phyloP scores from a whole-genome alignment of 352 stramenopile species.

The Phytophthora ramorum region DNA sequence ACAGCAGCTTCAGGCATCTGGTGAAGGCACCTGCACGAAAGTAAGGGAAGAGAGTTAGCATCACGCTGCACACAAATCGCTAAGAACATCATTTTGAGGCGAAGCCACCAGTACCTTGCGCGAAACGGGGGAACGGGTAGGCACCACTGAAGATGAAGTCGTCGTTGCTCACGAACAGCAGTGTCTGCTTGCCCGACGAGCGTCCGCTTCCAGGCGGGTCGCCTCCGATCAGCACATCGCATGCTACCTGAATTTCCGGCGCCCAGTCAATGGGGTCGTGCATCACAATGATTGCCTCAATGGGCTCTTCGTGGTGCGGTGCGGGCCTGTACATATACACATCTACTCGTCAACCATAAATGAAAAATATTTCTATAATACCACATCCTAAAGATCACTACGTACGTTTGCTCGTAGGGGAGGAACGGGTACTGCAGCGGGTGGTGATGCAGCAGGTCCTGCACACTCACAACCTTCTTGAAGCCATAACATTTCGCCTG shows the following conservation, averaged over 20 bases:
- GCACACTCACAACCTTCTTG: slow-evolving; percentile 77
- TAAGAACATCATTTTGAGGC: background rate
- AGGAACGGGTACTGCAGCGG: slow-evolving; percentile 87
- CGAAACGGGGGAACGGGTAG: slow-evolving; percentile 86
- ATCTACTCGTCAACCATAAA: background rate
- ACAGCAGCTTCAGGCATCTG: slow-evolving; percentile 74
- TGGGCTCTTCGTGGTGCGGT: slow-evolving; percentile 69
- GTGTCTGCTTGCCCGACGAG: slow-evolving; percentile 64
- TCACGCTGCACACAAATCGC: too few species aligned
- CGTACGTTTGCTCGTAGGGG: slow-evolving; percentile 70
- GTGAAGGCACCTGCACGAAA: slow-evolving; percentile 67
- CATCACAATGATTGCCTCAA: slow-evolving; percentile 91
- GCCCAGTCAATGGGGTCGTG: slow-evolving; percentile 92
- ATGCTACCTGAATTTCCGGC: slow-evolving; percentile 87
- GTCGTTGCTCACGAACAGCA: slow-evolving; percentile 86
- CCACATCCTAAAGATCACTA: background rate
- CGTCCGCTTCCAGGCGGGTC: slow-evolving; percentile 70
- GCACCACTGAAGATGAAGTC: slow-evolving; percentile 89
- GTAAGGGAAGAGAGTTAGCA: background rate
- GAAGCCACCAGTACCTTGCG: slow-evolving; percentile 54
- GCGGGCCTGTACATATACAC: slow-evolving; percentile 35
- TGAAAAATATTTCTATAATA: background rate
- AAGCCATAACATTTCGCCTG: slow-evolving; percentile 83
- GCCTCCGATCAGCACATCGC: slow-evolving; percentile 90
- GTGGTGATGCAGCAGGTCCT: slow-evolving; percentile 73